Evolutionary conservation across 257 asterid genomes (phyloP), one percentile per base, ranked within the genome.

Genomic region (Solanum pinnatisectum): DNA sequence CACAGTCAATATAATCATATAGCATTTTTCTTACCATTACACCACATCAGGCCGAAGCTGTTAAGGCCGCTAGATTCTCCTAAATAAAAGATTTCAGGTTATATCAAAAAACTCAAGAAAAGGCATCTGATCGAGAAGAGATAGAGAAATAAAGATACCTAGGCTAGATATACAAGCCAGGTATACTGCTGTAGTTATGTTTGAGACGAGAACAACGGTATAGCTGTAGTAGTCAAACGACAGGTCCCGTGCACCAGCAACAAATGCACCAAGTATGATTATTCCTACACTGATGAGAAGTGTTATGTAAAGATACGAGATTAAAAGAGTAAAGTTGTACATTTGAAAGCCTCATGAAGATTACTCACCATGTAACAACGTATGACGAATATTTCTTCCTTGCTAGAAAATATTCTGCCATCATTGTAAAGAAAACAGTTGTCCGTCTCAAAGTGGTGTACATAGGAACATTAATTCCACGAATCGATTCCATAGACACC

Each of bases 201-300:
- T 89, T 11, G 90, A 86, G 49, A 82, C 2, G 15, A 89, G 27
- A 49, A 89, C 90, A 32, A 89, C 18, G 2, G 87, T 46, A 86
- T 89, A 89, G 42, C 87, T 84, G 46, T 86, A 89, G 30, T 27
- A 81, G 65, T 89, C 90, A 32, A 67, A 86, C 1, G 87, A 86
- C 68, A 89, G 84, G 89, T 89, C 90, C 23, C 89, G 77, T 70
- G 89, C 84, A n/a, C 90, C 90, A 52, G 89, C 90, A 68, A 89
- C 65, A 37, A 89, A 86, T 39, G 90, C 90, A 20, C 89, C 90
- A 18, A 86, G 32, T 5, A 89, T 86, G 67, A 89, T 89, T 15
- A 87, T 72, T 63, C 84, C 90, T 89, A 89, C 90, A 86, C 90
- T 89, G 88, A 79, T 30, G 73, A 3, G 60, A 56, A 84, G 52